Percentiles rank a stretch among this genome's conserved stretches.
These are phyloP conservation scores for Blastomyces silverae DNA, from an alignment of 2,329 filamentous ascomycete genomes.

Conservation along the genomic window DNA sequence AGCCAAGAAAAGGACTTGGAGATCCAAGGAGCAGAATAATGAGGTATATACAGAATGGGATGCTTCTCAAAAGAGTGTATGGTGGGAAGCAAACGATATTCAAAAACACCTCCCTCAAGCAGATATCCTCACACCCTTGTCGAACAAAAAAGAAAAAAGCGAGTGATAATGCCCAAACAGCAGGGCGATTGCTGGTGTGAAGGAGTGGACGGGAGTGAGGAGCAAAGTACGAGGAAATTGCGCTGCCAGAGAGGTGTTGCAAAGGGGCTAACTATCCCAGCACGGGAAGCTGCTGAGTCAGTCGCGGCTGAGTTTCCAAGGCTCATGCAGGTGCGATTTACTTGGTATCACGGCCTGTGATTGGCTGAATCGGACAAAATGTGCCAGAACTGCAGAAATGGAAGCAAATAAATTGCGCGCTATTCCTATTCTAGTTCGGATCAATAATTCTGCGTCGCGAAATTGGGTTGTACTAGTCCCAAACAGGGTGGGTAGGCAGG, in stretches of 20 bases:
- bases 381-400: not conserved
- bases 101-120: constrained; percentile 6
- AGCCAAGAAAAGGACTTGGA: not conserved
- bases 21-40: not conserved
- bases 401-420: not conserved
- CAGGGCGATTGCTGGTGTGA: constrained; percentile 13
- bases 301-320: not conserved
- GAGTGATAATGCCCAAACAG: constrained; percentile 10
- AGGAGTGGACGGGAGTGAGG: constrained; percentile 13
- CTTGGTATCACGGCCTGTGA: not conserved
- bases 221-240: constrained; percentile 17
- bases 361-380: not conserved
- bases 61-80: constrained; percentile 8
- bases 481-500: not conserved
- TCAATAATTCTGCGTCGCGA: not conserved
- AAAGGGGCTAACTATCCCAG: constrained; percentile 9
- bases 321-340: no score
- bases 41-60: constrained; percentile 2
- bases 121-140: constrained; percentile 2
- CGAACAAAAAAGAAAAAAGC: constrained; percentile 13
- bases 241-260: constrained; percentile 17
- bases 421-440: constrained; percentile 10
- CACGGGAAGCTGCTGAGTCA: not conserved
- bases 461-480: not conserved
- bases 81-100: not conserved